Evolutionary conservation across 257 asterid species (phyloP).

Genomic region (Lycium barbarum): DNA sequence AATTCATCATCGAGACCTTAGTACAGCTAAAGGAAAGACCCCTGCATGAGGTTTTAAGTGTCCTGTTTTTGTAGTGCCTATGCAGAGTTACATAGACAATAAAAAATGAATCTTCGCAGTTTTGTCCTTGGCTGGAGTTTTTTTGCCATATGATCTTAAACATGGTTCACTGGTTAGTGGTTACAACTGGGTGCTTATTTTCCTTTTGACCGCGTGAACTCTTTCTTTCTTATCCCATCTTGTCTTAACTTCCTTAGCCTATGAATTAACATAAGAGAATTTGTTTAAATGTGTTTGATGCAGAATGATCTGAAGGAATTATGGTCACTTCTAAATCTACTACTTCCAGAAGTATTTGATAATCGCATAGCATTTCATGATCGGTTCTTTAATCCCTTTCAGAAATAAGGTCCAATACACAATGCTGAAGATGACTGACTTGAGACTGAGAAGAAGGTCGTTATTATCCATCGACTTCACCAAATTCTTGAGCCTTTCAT

Average conservation of each 20-base stretch:
- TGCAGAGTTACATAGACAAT: not conserved
- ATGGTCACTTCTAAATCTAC: slow-evolving; percentile 95
- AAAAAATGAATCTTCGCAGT: not conserved
- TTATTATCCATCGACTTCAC: slow-evolving; percentile 95
- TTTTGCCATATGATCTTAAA: not conserved
- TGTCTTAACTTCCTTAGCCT: not conserved
- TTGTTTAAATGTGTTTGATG: slow-evolving; percentile 41
- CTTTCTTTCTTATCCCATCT: not conserved
- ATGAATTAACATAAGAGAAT: slow-evolving; percentile 17
- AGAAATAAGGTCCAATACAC: slow-evolving; percentile 81
- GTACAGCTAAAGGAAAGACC: slow-evolving; percentile 3
- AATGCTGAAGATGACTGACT: slow-evolving; percentile 98
- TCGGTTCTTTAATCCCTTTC: slow-evolving; percentile 99
- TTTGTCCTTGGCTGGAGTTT: not conserved
- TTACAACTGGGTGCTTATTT: slow-evolving; percentile 16
- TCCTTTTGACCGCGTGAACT: slow-evolving; percentile 14
- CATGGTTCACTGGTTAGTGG: not conserved
- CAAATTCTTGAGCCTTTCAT: slow-evolving; percentile 99
- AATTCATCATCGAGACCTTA: slow-evolving; percentile 14
- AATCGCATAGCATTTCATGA: slow-evolving; percentile 96
- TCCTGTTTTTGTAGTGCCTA: not conserved
- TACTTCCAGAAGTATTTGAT: slow-evolving; percentile 98
- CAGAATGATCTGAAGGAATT: slow-evolving; percentile 99
- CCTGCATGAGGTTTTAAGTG: not conserved
- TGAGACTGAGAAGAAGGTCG: slow-evolving; percentile 98